Conservation (phyloP, 495 filamentous ascomycete species). For the Neurospora sublineolata region DNA sequence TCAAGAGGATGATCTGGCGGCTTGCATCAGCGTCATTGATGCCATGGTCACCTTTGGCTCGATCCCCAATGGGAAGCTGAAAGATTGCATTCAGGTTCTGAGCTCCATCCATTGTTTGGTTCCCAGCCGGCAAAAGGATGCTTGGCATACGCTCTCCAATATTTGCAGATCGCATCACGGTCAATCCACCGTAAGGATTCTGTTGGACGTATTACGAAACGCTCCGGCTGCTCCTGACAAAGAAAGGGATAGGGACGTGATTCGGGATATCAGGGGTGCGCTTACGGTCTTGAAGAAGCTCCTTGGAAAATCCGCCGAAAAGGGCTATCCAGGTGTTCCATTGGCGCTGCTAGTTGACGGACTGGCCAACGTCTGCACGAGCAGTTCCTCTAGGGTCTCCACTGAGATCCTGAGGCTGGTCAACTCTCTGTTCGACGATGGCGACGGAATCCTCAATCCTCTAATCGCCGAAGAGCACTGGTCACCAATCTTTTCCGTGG, state of each 20-base stretch:
- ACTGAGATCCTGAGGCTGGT: conserved; percentile 46
- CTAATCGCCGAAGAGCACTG: conserved; percentile 43
- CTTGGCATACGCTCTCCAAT: conserved; percentile 66
- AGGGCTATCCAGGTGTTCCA: conserved; percentile 52
- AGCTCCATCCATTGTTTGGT: conserved; percentile 74
- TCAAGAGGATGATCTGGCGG: conserved; percentile 58
- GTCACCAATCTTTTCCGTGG: conserved; percentile 37
- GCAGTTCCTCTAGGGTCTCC: conserved; percentile 33
- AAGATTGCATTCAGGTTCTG: conserved; percentile 62
- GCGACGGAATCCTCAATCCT: conserved; percentile 28
- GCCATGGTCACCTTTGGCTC: conserved; percentile 67
- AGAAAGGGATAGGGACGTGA: conserved; percentile 39
- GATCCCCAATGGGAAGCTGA: conserved; percentile 56
- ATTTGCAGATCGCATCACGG: conserved; percentile 72
- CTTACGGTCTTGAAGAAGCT: conserved; percentile 58
- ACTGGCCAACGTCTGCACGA: conserved; percentile 46
- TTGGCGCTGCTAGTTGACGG: conserved; percentile 47
- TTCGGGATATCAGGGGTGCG: conserved; percentile 52
- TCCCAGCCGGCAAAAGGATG: conserved; percentile 52
- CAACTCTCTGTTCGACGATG: conserved; percentile 37
- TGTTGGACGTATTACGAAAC: conserved; percentile 51
- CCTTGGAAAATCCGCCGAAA: conserved; percentile 44
- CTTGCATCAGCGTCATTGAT: conserved; percentile 66
- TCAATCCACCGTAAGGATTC: conserved; percentile 51
- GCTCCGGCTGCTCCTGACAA: conserved; percentile 36